A percentile compares a stretch with the other conserved stretches of the same genome.
Conservation (phyloP, 306 rosid species). For the Delonix regia region DNA sequence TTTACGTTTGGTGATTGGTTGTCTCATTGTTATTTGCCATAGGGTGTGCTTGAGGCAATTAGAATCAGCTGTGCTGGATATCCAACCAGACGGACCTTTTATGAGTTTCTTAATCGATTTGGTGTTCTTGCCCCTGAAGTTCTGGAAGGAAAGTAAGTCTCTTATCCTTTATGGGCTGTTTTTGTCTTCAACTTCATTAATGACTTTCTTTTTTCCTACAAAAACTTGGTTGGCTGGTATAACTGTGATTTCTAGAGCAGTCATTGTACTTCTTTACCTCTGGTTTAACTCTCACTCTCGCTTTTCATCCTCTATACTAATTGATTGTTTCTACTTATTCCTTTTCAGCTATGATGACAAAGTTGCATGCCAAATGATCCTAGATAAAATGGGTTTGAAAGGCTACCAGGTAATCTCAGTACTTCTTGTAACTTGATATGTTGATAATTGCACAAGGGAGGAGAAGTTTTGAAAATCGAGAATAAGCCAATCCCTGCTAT, state of each 20-base stretch:
- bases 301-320: slow-evolving; percentile 12
- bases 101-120: slow-evolving; percentile 95
- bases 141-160: slow-evolving; percentile 91
- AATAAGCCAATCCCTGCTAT: slow-evolving; percentile 19
- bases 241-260: slow-evolving; percentile 28
- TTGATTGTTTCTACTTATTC: slow-evolving; percentile 31
- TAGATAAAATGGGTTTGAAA: slow-evolving; percentile 87
- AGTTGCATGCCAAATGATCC: slow-evolving; percentile 88
- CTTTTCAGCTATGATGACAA: slow-evolving; percentile 87
- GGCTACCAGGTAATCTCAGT: slow-evolving; percentile 91
- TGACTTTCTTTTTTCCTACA: slow-evolving; percentile 8
- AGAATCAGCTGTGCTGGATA: slow-evolving; percentile 99
- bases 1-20: slow-evolving; percentile 32
- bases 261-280: slow-evolving; percentile 1
- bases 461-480: slow-evolving; percentile 20
- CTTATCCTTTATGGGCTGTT: slow-evolving; percentile 28
- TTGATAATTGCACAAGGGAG: slow-evolving; percentile 29
- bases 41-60: slow-evolving; percentile 99
- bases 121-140: slow-evolving; percentile 99
- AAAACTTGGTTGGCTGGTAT: background rate
- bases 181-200: slow-evolving; percentile 20
- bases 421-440: slow-evolving; percentile 34
- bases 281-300: slow-evolving; percentile 26
- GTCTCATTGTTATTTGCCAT: slow-evolving; percentile 40
- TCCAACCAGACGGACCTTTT: slow-evolving; percentile 95